These are phyloP conservation scores for Colletotrichum euphorbiae DNA, from an alignment of 2,329 filamentous ascomycete genomes.

Conservation along the genomic window DNA sequence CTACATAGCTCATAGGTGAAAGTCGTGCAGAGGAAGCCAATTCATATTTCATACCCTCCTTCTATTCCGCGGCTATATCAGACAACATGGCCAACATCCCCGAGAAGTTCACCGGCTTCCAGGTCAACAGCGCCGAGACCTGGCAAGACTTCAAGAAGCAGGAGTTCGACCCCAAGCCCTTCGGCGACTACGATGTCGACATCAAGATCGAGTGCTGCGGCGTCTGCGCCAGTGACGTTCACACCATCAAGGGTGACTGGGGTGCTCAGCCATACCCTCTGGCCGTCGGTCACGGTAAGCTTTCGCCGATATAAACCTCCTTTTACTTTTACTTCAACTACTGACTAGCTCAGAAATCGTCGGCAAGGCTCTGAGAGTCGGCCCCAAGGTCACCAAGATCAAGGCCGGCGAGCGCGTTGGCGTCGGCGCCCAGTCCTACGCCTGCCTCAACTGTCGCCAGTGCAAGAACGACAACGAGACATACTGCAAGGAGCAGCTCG, in stretches of 20 bases:
- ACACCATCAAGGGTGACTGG: conserved; percentile 78
- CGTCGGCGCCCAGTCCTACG: conserved; percentile 75
- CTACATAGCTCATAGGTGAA: not conserved
- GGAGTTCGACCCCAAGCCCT: conserved; percentile 85
- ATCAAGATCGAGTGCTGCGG: conserved; percentile 87
- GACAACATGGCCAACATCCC: conserved; percentile 62
- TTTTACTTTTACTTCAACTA: not conserved
- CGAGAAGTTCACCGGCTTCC: conserved; percentile 71
- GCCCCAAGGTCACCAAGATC: conserved; percentile 70
- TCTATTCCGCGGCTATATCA: conserved; percentile 15
- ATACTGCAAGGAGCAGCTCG: conserved; percentile 71
- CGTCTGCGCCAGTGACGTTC: conserved; percentile 78
- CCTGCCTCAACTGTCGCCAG: conserved; percentile 72
- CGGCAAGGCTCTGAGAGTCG: conserved; percentile 75
- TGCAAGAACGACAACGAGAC: conserved; percentile 76
- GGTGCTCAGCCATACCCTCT: conserved; percentile 71
- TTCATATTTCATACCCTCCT: not conserved
- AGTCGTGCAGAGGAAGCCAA: not conserved
- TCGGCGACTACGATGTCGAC: conserved; percentile 88
- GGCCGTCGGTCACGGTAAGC: conserved; percentile 73
- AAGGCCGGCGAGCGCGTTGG: conserved; percentile 74
- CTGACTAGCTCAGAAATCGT: conserved; percentile 67
- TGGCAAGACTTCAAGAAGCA: conserved; percentile 75
- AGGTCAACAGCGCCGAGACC: conserved; percentile 64
- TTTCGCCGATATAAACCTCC: no score